These are phyloP conservation scores for Cryptococcus sp. DNA, from an alignment of 1,284 basidiomycete species.

Conservation along the genomic window DNA sequence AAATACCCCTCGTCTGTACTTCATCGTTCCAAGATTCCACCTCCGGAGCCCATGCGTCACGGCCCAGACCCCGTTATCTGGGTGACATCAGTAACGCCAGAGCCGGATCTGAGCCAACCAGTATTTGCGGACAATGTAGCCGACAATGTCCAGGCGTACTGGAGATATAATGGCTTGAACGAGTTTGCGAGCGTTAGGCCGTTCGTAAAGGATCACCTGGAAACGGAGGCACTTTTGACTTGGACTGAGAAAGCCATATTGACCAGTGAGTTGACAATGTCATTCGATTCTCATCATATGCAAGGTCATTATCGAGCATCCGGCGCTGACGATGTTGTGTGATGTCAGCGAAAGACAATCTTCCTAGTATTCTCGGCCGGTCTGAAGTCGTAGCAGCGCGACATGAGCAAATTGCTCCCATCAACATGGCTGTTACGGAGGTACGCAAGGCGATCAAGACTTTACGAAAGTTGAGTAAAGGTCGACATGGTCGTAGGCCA, in stretches of 20 bases:
- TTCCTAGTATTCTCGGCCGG: slow-evolving; percentile 87
- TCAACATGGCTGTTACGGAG: slow-evolving; percentile 79
- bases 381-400: slow-evolving; percentile 81
- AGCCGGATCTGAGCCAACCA: slow-evolving; percentile 74
- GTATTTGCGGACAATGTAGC: slow-evolving; percentile 87
- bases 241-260: slow-evolving; percentile 89
- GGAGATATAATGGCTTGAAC: slow-evolving; percentile 65
- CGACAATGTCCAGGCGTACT: slow-evolving; percentile 72
- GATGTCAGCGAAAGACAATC: slow-evolving; percentile 67
- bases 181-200: slow-evolving; percentile 77
- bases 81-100: slow-evolving; percentile 79
- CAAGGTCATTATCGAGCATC: neutral
- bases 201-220: slow-evolving; percentile 60
- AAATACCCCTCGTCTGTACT: slow-evolving; percentile 88
- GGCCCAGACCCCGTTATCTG: slow-evolving; percentile 85
- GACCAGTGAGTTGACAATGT: slow-evolving; percentile 58
- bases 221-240: slow-evolving; percentile 56
- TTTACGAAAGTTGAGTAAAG: slow-evolving; percentile 24
- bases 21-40: slow-evolving; percentile 72
- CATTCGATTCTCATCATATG: too few relatives aligned
- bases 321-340: slow-evolving; percentile 6
- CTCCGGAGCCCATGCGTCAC: slow-evolving; percentile 75
- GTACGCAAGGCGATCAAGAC: slow-evolving; percentile 58
- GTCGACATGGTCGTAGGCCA: slow-evolving; percentile 15
- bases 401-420: slow-evolving; percentile 78